phyloP scores from a whole-genome alignment of 2,329 filamentous ascomycete genomes.

The Penicillium sp. region DNA sequence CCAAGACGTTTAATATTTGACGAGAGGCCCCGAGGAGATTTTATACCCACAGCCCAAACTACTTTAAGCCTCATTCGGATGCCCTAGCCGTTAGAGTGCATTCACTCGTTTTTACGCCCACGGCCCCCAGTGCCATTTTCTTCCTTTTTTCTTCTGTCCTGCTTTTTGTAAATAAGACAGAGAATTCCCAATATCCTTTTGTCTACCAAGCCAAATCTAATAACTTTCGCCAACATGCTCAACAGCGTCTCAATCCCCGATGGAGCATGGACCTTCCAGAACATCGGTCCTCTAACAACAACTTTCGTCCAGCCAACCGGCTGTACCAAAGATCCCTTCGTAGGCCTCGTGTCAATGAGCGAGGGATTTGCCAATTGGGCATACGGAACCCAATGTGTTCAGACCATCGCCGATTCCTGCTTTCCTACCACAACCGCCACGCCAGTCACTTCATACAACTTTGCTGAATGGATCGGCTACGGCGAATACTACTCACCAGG shows the following conservation, averaged over 20 bases:
- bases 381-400: background rate
- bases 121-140: background rate
- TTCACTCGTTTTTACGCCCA: background rate
- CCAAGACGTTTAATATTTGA: background rate
- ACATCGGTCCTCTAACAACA: background rate
- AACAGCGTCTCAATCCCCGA: background rate
- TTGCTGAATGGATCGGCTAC: background rate
- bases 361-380: background rate
- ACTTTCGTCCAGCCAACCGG: background rate
- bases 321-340: background rate
- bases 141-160: background rate
- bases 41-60: background rate
- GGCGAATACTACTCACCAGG: conserved; percentile 13
- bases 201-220: too few relatives aligned
- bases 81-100: background rate
- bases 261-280: background rate
- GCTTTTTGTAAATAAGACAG: too few relatives aligned
- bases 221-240: background rate
- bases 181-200: too few relatives aligned
- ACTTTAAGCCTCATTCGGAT: background rate
- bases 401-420: background rate
- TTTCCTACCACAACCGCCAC: background rate
- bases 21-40: background rate
- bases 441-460: background rate
- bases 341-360: background rate